Evolutionary conservation across 768 basidiomycete species (phyloP), one percentile per base, ranked within the genome.

Genomic region (Boletus bicolor): DNA sequence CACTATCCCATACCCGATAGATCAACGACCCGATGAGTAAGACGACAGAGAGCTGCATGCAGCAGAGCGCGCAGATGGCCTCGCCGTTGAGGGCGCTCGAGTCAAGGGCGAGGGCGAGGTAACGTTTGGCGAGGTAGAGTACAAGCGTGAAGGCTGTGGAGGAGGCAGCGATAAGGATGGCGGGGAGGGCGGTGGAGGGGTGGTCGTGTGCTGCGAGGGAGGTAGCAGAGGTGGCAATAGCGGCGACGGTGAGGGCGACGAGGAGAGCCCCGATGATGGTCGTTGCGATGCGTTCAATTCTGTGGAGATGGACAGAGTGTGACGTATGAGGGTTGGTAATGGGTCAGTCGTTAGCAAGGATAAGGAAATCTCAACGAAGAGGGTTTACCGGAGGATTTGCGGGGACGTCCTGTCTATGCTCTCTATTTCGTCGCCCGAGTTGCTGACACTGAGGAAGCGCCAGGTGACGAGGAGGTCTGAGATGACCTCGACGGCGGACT

Each of bases 401-500:
- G 54, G 49, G 9, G 59, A 50, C 2, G 35, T 51, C 24, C 41
- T 51, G 39, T 14, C 34, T 10, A 37, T 7, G 43, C 1, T 30
- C 24, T 54, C 50, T 28, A 35, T 54, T 56, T 75, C 73, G 42
- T 77, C 70, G 12, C 72, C 71, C 19, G 72, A 71, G 43, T 64
- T 70, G 7, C 61, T 59, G 10, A 72, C 65, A 15, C 68, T 53
- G 32, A 71, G 41, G 53, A 79, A 80, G 32, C 78, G 66, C 78
- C 79, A 80, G 11, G 77, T 57, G 26, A 79, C 79, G 14, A 80
- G 67, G 44, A 65, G 30, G 4, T 77, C 71, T 19, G 79, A 79
- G 48, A 75, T 64, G 35, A 79, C 78, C 55, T 80, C 79, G 38
- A 79, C 75, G 4, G 62, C 76, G 0, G 79, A 79, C 42, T 80